Percentiles rank a stretch among this genome's conserved stretches.
These are phyloP conservation scores for Penicillium odoratum DNA, from an alignment of 495 filamentous ascomycete genomes.

Conservation along the genomic window DNA sequence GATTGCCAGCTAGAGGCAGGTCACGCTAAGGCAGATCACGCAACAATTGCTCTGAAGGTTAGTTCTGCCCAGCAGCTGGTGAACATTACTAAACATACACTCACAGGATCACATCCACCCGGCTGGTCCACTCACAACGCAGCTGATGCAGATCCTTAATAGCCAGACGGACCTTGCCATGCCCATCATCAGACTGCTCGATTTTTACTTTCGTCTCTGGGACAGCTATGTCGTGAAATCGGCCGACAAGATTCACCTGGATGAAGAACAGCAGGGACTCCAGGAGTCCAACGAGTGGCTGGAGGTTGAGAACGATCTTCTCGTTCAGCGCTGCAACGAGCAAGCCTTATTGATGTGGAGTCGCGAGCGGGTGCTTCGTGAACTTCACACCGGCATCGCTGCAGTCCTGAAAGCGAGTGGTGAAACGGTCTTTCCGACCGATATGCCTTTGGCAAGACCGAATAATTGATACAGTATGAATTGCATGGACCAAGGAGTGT, in stretches of 20 bases:
- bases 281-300: neutral
- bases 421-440: neutral
- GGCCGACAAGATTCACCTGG: slow-evolving; percentile 1
- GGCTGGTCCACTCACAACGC: slow-evolving; percentile 1
- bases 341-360: neutral
- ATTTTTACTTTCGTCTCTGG: neutral
- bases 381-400: neutral
- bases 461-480: neutral
- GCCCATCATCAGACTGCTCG: neutral
- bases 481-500: neutral
- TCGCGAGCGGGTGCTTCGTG: neutral
- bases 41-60: neutral
- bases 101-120: neutral
- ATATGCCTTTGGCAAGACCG: neutral
- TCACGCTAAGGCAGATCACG: neutral
- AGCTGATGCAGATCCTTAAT: neutral
- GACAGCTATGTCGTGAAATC: slow-evolving; percentile 2
- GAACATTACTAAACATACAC: neutral
- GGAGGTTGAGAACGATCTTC: slow-evolving; percentile 1
- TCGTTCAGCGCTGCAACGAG: slow-evolving; percentile 4
- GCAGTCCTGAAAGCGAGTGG: neutral
- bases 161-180: neutral
- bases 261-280: slow-evolving; percentile 3
- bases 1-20: neutral
- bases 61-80: neutral